Base-by-base conservation (phyloP, 73 alveolate species). In the Tetrahymena borealis region DNA sequence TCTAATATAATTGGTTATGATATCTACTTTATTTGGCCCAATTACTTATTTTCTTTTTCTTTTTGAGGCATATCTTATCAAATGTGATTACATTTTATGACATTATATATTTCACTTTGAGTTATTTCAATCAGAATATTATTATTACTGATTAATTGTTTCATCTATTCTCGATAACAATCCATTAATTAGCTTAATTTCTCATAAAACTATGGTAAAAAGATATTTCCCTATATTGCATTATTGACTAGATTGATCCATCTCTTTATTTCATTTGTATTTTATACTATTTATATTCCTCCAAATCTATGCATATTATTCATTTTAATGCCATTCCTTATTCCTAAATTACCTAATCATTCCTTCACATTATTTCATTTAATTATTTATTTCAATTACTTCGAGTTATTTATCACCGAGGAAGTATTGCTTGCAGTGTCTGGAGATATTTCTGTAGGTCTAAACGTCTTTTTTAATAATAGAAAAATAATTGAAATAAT, bases 361-460 rank as follows among this genome's bases (percentile, higher is more conserved):
- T 32, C 85, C 28, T 1, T 24, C 12, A 9, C 43, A 39, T 60
- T 60, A 60, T 60, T 60, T 16, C 28, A 13, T 10, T 18, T 24
- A 60, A 60, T n/a, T n/a, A n/a, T n/a, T n/a, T n/a, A 60, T 60
- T 8, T 2, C 28, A 60, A 60, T 60, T 60, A 60, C 85, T 60
- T 93, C 95, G 77, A 93, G 91, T 90, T 93, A 90, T 35, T 35
- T 93, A 90, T 93, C 91, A 33, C 95, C 95, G 33, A 39, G 91
- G 93, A 93, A 93, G 90, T 93, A 93, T 85, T 93, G 79, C 78
- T 85, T 93, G 91, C 95, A 93, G 39, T 93, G 95, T 93, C 95
- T 93, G 1, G 95, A 93, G 15, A 93, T 93, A 40, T 93, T 93
- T 43, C 95, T 93, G 78, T 93, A 93, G 38, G 95, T 40, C 79